Conservation (phyloP, 2,329 filamentous ascomycete species). For the Botrytis porri region DNA sequence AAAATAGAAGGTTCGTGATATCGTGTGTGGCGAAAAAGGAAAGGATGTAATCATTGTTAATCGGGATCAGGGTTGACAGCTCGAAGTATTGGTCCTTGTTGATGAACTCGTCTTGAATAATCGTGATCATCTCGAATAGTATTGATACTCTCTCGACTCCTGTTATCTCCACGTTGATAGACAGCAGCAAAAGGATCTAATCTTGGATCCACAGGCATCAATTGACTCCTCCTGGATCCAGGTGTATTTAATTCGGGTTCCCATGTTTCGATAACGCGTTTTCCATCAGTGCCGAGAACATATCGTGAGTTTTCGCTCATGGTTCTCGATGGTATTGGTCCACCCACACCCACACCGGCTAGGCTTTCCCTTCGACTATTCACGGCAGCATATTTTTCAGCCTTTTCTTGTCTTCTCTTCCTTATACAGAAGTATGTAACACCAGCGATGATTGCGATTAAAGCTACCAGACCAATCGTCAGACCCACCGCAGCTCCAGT, state of each 20-base stretch:
- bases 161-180: constrained; percentile 52
- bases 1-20: constrained; percentile 17
- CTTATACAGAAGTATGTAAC: constrained; percentile 45
- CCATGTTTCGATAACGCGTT: constrained; percentile 37
- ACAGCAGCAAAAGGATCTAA: constrained; percentile 60
- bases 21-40: constrained; percentile 21
- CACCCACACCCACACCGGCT: constrained; percentile 25
- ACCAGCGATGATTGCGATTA: constrained; percentile 42
- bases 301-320: constrained; percentile 40
- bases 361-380: constrained; percentile 28
- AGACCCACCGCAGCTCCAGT: constrained; percentile 53
- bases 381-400: constrained; percentile 34
- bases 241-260: constrained; percentile 28
- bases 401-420: constrained; percentile 45
- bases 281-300: constrained; percentile 38
- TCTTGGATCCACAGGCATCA: constrained; percentile 60
- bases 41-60: constrained; percentile 19
- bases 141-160: constrained; percentile 61
- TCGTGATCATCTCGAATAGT: constrained; percentile 64
- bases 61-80: constrained; percentile 57
- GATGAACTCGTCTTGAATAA: constrained; percentile 54
- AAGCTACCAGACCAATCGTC: constrained; percentile 49
- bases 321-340: constrained; percentile 33
- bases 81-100: constrained; percentile 51
- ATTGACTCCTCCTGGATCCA: constrained; percentile 47